Conservation (phyloP, 2,329 filamentous ascomycete species). For the Diaporthe helianthi region DNA sequence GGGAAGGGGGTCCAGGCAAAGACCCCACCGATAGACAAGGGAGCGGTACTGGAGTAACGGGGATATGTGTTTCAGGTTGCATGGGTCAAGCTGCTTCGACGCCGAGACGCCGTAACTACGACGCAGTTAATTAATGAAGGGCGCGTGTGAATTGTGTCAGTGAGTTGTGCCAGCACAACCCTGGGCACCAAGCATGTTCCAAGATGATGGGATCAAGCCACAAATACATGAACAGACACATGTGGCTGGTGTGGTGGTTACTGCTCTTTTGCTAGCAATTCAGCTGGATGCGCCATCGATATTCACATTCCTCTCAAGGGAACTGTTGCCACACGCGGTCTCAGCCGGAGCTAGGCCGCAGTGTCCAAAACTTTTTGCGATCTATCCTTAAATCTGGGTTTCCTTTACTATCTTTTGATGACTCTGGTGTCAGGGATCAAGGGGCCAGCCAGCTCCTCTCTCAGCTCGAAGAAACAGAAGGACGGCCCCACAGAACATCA, state of each 20-base stretch:
- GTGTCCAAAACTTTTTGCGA: slow-evolving; percentile 2
- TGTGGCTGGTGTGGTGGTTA: not conserved
- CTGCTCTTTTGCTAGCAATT: not conserved
- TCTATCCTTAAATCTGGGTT: slow-evolving; percentile 10
- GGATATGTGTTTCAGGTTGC: slow-evolving; percentile 33
- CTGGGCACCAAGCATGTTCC: not conserved
- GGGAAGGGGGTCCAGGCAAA: not conserved
- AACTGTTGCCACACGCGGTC: slow-evolving; percentile 6
- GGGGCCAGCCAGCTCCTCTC: not conserved
- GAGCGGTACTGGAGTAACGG: slow-evolving; percentile 3
- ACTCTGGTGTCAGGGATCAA: not conserved
- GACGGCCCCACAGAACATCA: slow-evolving; percentile 26
- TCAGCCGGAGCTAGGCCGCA: not conserved
- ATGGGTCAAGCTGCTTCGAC: slow-evolving; percentile 13
- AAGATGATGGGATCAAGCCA: slow-evolving; percentile 13
- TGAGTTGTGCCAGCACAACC: slow-evolving; percentile 20
- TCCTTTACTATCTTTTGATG: not conserved
- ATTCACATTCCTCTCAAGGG: not conserved
- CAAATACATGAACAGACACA: not conserved
- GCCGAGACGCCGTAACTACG: slow-evolving; percentile 23
- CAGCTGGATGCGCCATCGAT: not conserved
- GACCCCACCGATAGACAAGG: slow-evolving; percentile 20
- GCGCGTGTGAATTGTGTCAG: no score
- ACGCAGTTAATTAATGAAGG: not conserved
- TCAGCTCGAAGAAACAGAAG: slow-evolving; percentile 10